Base-by-base conservation (phyloP, 2,329 filamentous ascomycete genomes). In the Epichloe sibirici region DNA sequence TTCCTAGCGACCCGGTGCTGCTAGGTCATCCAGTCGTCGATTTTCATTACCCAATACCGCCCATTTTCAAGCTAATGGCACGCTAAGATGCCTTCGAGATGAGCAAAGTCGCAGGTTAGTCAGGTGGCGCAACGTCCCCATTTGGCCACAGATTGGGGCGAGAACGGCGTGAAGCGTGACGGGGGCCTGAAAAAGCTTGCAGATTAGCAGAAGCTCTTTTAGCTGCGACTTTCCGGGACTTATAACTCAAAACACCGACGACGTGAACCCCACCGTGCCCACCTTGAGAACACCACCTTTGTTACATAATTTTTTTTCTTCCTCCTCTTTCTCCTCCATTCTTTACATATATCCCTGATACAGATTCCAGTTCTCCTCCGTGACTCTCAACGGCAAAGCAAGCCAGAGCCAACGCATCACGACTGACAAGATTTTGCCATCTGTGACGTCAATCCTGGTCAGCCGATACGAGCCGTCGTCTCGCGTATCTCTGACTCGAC, bases 31-130 rank as follows among this genome's bases (percentile, higher is more conserved):
- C 28, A 31, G 35, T 31, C 37, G 25, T 44, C 37, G 48, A 51
- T 57, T 57, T 56, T 45, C 53, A 57, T 57, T 57, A 57, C 56
- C 38, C 49, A 57, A 57, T 55, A 47, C 23, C 48, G 38, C 45
- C 50, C 39, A 0, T 50, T 43, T 40, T 34, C 35, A 37, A 45
- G 51, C 38, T 51, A 46, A 50, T 23, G 45, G 12, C 38, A 45
- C 55, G 51, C 53, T 52, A 52, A 49, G 23, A 21, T 45, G 40
- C 31, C 6, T 52, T 21, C 47, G 17, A 48, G 48, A 53, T 45
- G 13, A n/a, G 43, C 35, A 42, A 21, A 17, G 39, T 42, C 17
- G 39, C 39, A n/a, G 17, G 17, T 21, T 11, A 12, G 35, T 17
- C 37, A 25, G 23, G 48, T 49, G 48, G 48, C 48, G 48, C 48